phyloP scores from a whole-genome alignment of 345 rosid species.

The Hypericum androsaemum region DNA sequence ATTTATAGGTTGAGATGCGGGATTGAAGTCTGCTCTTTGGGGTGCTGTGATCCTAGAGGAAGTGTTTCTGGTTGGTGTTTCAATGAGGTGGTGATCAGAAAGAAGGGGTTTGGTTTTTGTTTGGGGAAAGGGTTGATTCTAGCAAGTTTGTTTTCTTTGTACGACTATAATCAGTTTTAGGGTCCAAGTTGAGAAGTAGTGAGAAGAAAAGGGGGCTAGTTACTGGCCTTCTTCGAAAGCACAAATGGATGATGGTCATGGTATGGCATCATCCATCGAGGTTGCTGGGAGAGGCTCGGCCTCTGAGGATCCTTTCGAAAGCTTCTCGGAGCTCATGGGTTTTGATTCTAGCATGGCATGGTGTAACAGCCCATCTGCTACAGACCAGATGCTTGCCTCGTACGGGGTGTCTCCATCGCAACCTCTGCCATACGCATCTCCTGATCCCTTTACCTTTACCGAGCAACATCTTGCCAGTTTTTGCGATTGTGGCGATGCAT shows the following conservation, averaged over 20 bases:
- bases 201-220: constrained; percentile 37
- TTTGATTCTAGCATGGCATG: constrained; percentile 53
- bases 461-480: constrained; percentile 25
- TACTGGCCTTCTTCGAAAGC: constrained; percentile 32
- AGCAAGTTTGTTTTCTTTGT: constrained; percentile 6
- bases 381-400: constrained; percentile 42
- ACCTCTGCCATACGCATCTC: constrained; percentile 28
- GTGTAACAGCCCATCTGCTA: constrained; percentile 41
- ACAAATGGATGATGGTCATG: constrained; percentile 45
- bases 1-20: too few relatives aligned
- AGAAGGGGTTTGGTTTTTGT: constrained; percentile 6
- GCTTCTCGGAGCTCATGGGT: constrained; percentile 51
- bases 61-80: constrained; percentile 10
- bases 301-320: constrained; percentile 38
- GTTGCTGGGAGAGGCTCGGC: constrained; percentile 20
- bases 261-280: constrained; percentile 15
- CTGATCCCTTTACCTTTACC: constrained; percentile 22
- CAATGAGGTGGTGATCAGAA: constrained; percentile 2
- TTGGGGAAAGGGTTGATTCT: neutral
- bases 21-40: too few relatives aligned
- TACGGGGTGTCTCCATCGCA: constrained; percentile 32
- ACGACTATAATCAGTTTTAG: constrained; percentile 17
- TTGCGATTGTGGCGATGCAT: constrained; percentile 16
- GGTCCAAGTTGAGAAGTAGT: neutral
- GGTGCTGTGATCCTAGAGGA: neutral